Evolutionary conservation across 345 rosid genomes (phyloP), one percentile per base, ranked within the genome.

Genomic region (Sisymbrium altissimum): DNA sequence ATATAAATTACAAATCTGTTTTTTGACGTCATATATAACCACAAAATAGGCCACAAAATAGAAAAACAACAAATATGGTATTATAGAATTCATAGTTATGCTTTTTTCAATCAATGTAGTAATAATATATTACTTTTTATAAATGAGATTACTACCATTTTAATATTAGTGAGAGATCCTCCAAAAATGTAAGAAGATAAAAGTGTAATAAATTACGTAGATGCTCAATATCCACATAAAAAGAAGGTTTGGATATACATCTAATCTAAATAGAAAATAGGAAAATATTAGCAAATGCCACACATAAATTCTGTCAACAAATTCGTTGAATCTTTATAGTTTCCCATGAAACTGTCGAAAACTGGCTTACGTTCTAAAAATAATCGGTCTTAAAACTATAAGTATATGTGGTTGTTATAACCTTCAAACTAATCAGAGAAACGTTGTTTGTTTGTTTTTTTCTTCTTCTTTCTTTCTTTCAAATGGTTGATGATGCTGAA

Each of bases 401-500:
- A 59, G 66, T 39, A 48, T 19, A 56, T 56, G 53, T 27, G 13
- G 38, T 54, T 45, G 5, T 70, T 39, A 44, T n/a, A 64, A 14
- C 38, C 32, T 48, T 50, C n/a, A 56, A 66, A 66, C 60, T 5
- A 53, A 64, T n/a, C 55, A 38, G 4, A 72, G 9, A 72, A 39
- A 52, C 63, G 40, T 1, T 48, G 21, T 45, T 6, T 62, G 25
- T 23, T 23, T 1, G 13, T 19, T 15, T 2, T 5, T 8, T 29
- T 40, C 1, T 36, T 5, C 8, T 29, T 40, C 1, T 36, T 7
- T 5, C n/a, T 50, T 0, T 23, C 17, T 1, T 35, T 35, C 30
- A 2, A 33, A 71, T 77, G 81, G 73, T 36, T 40, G 54, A 77
- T 5, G 73, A 29, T 6, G 95, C 85, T 10, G 93, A 87, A 8